phyloP scores from a whole-genome alignment of 2,329 filamentous ascomycete genomes.

The Xylaria digitata region DNA sequence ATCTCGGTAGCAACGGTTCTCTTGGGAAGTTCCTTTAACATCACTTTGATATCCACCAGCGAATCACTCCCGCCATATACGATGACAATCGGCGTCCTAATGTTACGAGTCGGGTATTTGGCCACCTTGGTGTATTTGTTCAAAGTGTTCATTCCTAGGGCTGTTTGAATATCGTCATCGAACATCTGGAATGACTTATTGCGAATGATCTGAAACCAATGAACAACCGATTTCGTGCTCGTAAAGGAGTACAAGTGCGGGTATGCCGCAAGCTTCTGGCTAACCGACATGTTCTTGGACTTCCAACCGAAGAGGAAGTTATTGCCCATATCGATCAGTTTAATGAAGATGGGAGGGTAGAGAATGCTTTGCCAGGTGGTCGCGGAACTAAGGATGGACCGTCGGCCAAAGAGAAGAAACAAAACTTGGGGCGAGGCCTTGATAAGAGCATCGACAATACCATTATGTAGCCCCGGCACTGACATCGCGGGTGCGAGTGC shows the following conservation, averaged over 20 bases:
- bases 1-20: constrained; percentile 90
- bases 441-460: constrained; percentile 90
- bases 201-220: constrained; percentile 99
- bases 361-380: constrained; percentile 98
- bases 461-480: constrained; percentile 87
- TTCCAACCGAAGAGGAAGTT: constrained; percentile 91
- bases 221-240: constrained; percentile 94
- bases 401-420: constrained; percentile 90
- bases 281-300: constrained; percentile 81
- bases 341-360: constrained; percentile 93
- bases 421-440: constrained; percentile 93
- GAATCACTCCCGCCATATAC: constrained; percentile 95
- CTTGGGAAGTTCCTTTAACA: constrained; percentile 86
- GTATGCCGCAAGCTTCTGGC: constrained; percentile 95
- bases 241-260: constrained; percentile 97
- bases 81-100: constrained; percentile 92
- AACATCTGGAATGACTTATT: constrained; percentile 98
- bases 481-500: constrained; percentile 97
- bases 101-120: constrained; percentile 95
- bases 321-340: constrained; percentile 84
- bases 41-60: constrained; percentile 90
- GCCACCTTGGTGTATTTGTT: constrained; percentile 95
- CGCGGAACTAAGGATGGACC: constrained; percentile 89
- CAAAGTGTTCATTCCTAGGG: constrained; percentile 74
- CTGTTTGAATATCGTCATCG: constrained; percentile 89